A percentile compares a stretch with the other conserved stretches of the same genome.
These are phyloP conservation scores for Tetramitus jugosus DNA, from an alignment of 208 protist species.

Conservation along the genomic window DNA sequence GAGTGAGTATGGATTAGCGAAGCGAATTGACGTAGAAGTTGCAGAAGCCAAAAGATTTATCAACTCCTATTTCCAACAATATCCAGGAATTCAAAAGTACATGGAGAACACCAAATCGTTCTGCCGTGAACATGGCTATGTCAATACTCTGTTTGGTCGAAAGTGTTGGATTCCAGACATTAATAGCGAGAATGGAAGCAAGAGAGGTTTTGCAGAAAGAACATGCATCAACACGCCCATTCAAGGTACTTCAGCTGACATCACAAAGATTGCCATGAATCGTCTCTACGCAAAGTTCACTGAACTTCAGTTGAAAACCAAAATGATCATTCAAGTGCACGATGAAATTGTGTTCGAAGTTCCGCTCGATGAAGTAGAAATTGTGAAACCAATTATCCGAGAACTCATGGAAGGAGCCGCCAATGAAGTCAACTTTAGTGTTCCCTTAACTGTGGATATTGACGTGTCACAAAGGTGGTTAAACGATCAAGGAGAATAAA, in stretches of 20 bases:
- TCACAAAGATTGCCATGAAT: conserved; percentile 32
- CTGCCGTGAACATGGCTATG: conserved; percentile 15
- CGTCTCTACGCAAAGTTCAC: not conserved
- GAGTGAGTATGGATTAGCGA: conserved; percentile 22
- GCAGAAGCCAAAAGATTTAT: conserved; percentile 15
- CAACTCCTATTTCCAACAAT: conserved; percentile 15
- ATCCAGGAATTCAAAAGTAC: conserved; percentile 27
- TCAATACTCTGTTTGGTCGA: conserved; percentile 24
- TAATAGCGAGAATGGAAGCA: not conserved
- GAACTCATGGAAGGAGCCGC: conserved; percentile 1
- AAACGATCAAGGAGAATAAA: too few species aligned
- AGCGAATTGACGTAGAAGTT: not conserved
- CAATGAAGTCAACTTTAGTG: not conserved
- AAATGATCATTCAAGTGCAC: conserved; percentile 33
- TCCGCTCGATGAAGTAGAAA: conserved; percentile 24
- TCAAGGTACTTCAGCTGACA: conserved; percentile 28
- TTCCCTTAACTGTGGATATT: not conserved
- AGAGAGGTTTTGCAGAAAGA: not conserved
- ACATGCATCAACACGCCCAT: conserved; percentile 27
- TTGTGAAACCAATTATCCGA: not conserved
- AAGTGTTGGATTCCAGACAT: conserved; percentile 27
- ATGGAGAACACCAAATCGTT: conserved; percentile 4
- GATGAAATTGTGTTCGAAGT: conserved; percentile 33
- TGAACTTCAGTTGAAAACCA: not conserved
- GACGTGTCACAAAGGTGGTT: not conserved